Evolutionary conservation across 768 basidiomycete species (phyloP), one percentile per base, ranked within the genome.

Genomic region (Lactifluus piperatus): DNA sequence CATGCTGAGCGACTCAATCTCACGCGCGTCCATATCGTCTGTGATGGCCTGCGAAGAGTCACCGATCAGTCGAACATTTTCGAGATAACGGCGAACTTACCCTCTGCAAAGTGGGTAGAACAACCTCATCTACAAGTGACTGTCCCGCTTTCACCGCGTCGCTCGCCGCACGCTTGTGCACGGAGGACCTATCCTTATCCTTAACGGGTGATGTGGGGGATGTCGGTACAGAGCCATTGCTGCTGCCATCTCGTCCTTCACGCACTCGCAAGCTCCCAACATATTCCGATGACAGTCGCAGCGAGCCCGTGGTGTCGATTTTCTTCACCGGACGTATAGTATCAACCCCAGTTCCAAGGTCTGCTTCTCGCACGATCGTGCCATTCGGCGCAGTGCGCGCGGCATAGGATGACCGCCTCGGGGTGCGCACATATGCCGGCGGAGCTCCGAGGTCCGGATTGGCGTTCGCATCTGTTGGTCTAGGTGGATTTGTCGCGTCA

Each of bases 291-390:
- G 91, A 92, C 20, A 89, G 70, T 61, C 85, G 77, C 14, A 92
- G 73, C 5, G 91, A 93, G 4, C 86, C 83, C 11, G 79, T 76
- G 5, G 86, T 79, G 69, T 97, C 93, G 30, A 95, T 85, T 67
- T 90, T 91, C 79, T 94, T 95, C 62, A 95, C 84, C 0, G 94
- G 94, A 53, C 93, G 81, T 66, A 98, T 91, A 1, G 94, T 98
- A 66, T 90, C 91, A 46, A 89, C 77, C 39, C 92, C 92, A 53
- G 78, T 88, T 18, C 91, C 92, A n/a, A 94, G 68, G 71, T 94
- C 93, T 11, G 85, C 91, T 65, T 85, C 85, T 44, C 80, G 80
- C 66, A 94, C 73, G 8, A 92, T 75, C 0, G 90, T 92, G 11
- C 93, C 92, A 14, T 81, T 83, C 57, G 77, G 75, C 18, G 81